These are phyloP conservation scores for Cyclotella baltica DNA, from an alignment of 108 stramenopile genomes.

Conservation along the genomic window DNA sequence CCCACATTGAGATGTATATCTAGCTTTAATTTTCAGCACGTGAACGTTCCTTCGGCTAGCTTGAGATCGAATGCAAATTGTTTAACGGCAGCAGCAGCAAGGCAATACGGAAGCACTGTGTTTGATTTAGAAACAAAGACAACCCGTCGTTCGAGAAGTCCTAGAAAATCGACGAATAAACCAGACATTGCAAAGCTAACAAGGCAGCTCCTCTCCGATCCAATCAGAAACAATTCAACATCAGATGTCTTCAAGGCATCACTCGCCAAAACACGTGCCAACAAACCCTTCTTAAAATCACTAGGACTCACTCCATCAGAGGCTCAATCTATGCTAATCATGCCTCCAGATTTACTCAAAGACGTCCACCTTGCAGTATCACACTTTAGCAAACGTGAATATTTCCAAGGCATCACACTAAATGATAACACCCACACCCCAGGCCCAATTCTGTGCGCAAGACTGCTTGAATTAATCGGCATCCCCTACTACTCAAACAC, in stretches of 20 bases:
- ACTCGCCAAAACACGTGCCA: slow-evolving; percentile 8
- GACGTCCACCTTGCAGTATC: slow-evolving; percentile 30
- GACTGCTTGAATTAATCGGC: slow-evolving; percentile 40
- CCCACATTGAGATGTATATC: no score
- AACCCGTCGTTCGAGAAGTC: no score
- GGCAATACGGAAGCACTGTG: no score
- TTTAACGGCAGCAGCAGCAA: no score
- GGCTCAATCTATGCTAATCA: slow-evolving; percentile 23
- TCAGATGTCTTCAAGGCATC: slow-evolving; percentile 4
- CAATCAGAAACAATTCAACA: no score
- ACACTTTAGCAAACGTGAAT: slow-evolving; percentile 25
- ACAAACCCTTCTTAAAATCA: slow-evolving; percentile 15
- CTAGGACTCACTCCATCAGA: slow-evolving; percentile 20
- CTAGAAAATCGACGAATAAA: no score
- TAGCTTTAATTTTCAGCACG: no score
- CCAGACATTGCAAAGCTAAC: slow-evolving; percentile 2
- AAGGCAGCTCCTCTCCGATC: slow-evolving; percentile 11
- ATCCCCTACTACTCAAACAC: slow-evolving; percentile 22
- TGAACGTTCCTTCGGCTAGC: no score
- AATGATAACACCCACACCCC: slow-evolving; percentile 18
- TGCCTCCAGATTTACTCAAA: slow-evolving; percentile 19
- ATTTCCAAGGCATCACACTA: background rate
- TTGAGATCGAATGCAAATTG: no score
- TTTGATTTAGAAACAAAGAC: no score
- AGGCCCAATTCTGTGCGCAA: slow-evolving; percentile 32